Base-by-base conservation (phyloP, 345 rosid genomes). In the Carallia brachiata region DNA sequence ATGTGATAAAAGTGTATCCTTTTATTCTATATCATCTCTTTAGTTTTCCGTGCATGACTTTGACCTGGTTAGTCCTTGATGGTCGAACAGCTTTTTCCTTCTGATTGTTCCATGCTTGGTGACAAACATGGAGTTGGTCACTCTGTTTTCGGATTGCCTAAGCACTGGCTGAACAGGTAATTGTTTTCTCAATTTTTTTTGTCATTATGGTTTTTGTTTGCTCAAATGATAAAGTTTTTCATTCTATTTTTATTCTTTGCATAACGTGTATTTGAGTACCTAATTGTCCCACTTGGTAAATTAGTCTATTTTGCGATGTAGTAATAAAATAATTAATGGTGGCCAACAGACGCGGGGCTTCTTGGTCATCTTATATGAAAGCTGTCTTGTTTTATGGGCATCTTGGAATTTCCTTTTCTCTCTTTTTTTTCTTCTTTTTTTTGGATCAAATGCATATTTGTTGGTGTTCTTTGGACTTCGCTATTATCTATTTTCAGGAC, bases 141-240 rank as follows among this genome's bases (percentile, higher is more conserved):
- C 65, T 71, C 88, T 72, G 87, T 86, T 67, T 80, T 75, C 68
- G 97, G 97, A 63, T 73, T 95, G 54, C 89, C 96, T 32, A 86
- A 81, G 52, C 86, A 80, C 59, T 88, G 96, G 91, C 69, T 84
- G 30, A 88, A 81, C 83, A 88, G 97, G 99, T 90, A 79, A 34
- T 17, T 27, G 10, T 6, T 5, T 36, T 28, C 34, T 28, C 18
- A 16, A 30, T 6, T 54, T 7, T 37, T 8, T 23, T 8, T 65
- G 40, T 27, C 36, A n/a, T 36, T 34, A 12, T 56, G 17, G 15
- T n/a, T 71, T 15, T 59, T 6, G 32, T n/a, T n/a, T 18, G 19
- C 13, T 69, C 47, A n/a, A 69, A 50, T 59, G 19, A 55, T 53
- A 7, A 39, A 68, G 12, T 6, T 50, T 62, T 52, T 40, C 10